Conservation (phyloP, 2,329 filamentous ascomycete species). For the Colletotrichum tamarilloi region DNA sequence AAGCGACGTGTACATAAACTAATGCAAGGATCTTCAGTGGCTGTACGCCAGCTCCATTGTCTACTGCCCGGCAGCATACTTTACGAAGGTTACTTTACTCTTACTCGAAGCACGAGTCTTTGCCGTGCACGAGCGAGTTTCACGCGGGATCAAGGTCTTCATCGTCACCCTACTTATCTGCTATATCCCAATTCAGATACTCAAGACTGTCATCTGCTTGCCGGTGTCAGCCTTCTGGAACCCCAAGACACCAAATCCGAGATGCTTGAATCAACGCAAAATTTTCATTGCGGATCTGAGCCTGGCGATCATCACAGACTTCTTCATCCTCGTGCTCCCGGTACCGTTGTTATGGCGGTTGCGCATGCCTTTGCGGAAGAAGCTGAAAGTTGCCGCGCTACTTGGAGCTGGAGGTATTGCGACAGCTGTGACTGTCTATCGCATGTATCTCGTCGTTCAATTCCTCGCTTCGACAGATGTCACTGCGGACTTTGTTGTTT, state of each 20-base stretch:
- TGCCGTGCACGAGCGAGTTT: slow-evolving; percentile 38
- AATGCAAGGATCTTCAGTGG: slow-evolving; percentile 34
- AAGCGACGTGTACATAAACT: neutral
- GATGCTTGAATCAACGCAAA: slow-evolving; percentile 45
- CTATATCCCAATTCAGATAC: slow-evolving; percentile 43
- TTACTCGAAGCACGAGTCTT: slow-evolving; percentile 47
- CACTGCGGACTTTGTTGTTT: slow-evolving; percentile 39
- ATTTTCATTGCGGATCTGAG: slow-evolving; percentile 47
- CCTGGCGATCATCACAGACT: slow-evolving; percentile 46
- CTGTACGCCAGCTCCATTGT: slow-evolving; percentile 43
- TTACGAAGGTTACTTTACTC: slow-evolving; percentile 46
- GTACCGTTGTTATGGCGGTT: slow-evolving; percentile 46
- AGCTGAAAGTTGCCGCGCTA: slow-evolving; percentile 46
- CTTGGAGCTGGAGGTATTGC: slow-evolving; percentile 45
- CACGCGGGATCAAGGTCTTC: slow-evolving; percentile 43
- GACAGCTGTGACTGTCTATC: slow-evolving; percentile 43
- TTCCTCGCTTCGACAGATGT: slow-evolving; percentile 40
- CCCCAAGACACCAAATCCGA: slow-evolving; percentile 28
- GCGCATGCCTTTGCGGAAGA: slow-evolving; percentile 42
- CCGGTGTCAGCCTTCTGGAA: slow-evolving; percentile 42
- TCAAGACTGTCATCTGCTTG: slow-evolving; percentile 42
- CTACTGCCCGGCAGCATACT: slow-evolving; percentile 44
- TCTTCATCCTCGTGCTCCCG: slow-evolving; percentile 47
- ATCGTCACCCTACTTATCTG: slow-evolving; percentile 40
- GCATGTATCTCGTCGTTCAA: slow-evolving; percentile 39